Evolutionary conservation across 805 yeast genomes (phyloP).

Genomic region (Zygotorulaspora sp.): DNA sequence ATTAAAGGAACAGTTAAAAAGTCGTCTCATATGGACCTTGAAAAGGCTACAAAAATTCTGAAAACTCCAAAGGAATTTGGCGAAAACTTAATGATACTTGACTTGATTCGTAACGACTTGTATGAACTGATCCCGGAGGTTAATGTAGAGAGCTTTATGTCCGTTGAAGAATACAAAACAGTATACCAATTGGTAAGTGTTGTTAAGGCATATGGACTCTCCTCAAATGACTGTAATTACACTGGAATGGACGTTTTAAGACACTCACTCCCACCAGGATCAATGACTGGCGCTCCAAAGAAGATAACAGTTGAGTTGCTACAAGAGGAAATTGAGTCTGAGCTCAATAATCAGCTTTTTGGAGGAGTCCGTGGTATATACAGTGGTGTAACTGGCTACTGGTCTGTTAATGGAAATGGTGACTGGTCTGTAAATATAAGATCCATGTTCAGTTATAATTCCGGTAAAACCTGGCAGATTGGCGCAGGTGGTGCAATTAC

Average conservation of each 20-base stretch:
- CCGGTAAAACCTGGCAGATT: conserved; percentile 60
- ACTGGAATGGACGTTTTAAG: conserved; percentile 76
- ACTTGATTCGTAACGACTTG: conserved; percentile 87
- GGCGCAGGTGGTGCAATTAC: conserved; percentile 99
- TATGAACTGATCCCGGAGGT: conserved; percentile 63
- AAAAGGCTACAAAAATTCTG: conserved; percentile 57
- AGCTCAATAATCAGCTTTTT: conserved; percentile 33
- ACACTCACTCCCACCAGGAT: conserved; percentile 90
- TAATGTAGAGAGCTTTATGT: conserved; percentile 73
- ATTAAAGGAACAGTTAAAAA: conserved; percentile 93
- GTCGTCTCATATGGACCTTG: conserved; percentile 47
- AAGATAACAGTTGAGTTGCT: conserved; percentile 83
- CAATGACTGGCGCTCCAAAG: conserved; percentile 99
- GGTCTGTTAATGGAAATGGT: conserved; percentile 80
- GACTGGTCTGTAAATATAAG: conserved; percentile 97
- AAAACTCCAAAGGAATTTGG: conserved; percentile 90
- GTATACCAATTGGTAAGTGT: conserved; percentile 91
- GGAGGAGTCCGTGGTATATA: conserved; percentile 64
- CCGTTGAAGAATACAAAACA: conserved; percentile 86
- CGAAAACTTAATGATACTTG: conserved; percentile 95
- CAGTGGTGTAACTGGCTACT: conserved; percentile 93
- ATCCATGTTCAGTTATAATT: conserved; percentile 63
- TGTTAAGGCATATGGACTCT: conserved; percentile 53
- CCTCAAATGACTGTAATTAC: conserved; percentile 29
- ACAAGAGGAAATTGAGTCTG: conserved; percentile 39